These are phyloP conservation scores for Goffeauzyma gilvescens DNA, from an alignment of 768 basidiomycete species.

Conservation along the genomic window DNA sequence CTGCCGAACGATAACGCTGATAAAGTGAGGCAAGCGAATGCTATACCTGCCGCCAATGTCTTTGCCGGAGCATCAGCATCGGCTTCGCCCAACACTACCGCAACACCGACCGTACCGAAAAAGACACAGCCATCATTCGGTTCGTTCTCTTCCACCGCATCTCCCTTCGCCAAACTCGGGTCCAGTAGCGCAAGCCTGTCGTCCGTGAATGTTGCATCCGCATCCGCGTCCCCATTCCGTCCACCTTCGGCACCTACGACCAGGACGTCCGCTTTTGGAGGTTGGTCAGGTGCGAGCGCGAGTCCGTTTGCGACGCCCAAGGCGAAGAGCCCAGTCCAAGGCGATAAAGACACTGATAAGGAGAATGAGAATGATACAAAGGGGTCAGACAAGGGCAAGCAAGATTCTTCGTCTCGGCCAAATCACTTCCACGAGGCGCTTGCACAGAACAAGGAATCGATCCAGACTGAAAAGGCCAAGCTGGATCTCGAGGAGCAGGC, in stretches of 20 bases:
- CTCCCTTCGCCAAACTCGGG: constrained; percentile 8
- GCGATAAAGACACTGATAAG: background rate
- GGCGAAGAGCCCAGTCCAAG: constrained; percentile 9
- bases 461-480: constrained; percentile 18
- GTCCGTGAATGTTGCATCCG: constrained; percentile 6
- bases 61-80: background rate
- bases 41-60: background rate
- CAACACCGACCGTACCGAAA: background rate
- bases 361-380: constrained; percentile 4
- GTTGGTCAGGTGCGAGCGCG: constrained; percentile 19
- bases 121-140: constrained; percentile 18
- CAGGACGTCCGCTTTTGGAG: constrained; percentile 10
- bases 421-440: constrained; percentile 24
- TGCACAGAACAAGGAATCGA: constrained; percentile 14
- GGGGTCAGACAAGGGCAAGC: constrained; percentile 3
- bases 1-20: background rate
- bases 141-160: constrained; percentile 13
- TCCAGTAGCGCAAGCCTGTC: background rate
- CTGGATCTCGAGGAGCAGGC: constrained; percentile 31
- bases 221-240: constrained; percentile 5
- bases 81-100: background rate
- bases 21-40: constrained; percentile 8
- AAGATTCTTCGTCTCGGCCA: constrained; percentile 6
- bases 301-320: constrained; percentile 19
- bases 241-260: constrained; percentile 8